Evolutionary conservation across 2,329 filamentous ascomycete genomes (phyloP).

Genomic region (Iodosphaeria phyllophila): DNA sequence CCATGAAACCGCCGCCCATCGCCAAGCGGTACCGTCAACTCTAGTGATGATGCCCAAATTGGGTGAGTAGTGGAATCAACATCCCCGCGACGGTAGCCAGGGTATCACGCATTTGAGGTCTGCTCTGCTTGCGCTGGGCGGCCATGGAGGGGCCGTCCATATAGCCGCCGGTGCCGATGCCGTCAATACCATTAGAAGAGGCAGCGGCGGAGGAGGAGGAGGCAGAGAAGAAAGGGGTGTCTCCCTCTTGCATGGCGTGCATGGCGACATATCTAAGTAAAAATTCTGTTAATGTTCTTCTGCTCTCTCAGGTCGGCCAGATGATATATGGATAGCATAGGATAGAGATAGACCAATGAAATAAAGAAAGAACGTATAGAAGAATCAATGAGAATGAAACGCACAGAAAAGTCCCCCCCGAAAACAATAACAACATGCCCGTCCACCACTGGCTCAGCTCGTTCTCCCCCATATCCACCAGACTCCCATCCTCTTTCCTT

Average conservation of each 20-base stretch:
- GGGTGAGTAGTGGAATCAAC: constrained; percentile 59
- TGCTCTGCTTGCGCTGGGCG: constrained; percentile 31
- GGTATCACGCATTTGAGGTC: constrained; percentile 48
- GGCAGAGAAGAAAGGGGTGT: too few relatives aligned
- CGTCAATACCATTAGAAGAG: constrained; percentile 34
- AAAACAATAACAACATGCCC: constrained; percentile 85
- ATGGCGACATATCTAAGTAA: constrained; percentile 76
- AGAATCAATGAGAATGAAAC: constrained; percentile 14
- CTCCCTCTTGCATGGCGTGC: constrained; percentile 87
- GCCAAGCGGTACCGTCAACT: too few relatives aligned
- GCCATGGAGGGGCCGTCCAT: constrained; percentile 23
- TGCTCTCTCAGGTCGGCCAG: too few relatives aligned
- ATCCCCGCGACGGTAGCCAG: constrained; percentile 57
- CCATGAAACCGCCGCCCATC: too few relatives aligned
- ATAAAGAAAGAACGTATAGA: constrained; percentile 1
- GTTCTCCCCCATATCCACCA: too few relatives aligned
- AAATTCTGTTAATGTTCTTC: constrained; percentile 7
- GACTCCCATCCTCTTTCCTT: too few relatives aligned
- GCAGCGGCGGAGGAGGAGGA: too few relatives aligned
- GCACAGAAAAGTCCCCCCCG: constrained; percentile 86
- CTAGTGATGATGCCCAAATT: constrained; percentile 57
- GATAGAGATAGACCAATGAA: constrained; percentile 3
- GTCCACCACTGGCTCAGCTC: constrained; percentile 68
- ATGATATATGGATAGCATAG: too few relatives aligned
- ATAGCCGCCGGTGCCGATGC: constrained; percentile 31